Evolutionary conservation across 306 rosid species (phyloP).

Genomic region (Casuarina glauca): DNA sequence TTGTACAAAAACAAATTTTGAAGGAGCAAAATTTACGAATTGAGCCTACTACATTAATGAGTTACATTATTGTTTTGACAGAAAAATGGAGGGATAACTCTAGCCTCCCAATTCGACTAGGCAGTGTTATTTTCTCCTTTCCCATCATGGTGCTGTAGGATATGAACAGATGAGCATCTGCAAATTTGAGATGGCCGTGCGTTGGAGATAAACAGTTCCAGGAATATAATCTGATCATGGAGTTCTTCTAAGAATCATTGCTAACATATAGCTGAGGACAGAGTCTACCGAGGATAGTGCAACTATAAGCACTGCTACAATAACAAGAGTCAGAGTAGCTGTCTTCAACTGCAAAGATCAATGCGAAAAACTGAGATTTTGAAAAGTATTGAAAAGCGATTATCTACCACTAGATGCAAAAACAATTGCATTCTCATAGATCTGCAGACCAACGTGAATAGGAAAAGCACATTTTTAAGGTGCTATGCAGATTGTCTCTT

Average conservation of each 20-base stretch:
- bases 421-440: neutral
- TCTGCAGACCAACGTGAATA: neutral
- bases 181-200: slow-evolving; percentile 9
- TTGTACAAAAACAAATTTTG: neutral
- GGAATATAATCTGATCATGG: slow-evolving; percentile 20
- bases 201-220: neutral
- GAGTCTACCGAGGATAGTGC: slow-evolving; percentile 81
- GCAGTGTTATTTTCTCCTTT: neutral
- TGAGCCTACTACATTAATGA: neutral
- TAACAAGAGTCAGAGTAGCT: slow-evolving; percentile 73
- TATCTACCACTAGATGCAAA: neutral
- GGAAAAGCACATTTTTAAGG: neutral
- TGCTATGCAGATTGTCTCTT: neutral
- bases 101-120: neutral
- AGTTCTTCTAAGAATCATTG: slow-evolving; percentile 55
- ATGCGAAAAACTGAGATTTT: neutral
- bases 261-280: slow-evolving; percentile 63
- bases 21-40: neutral
- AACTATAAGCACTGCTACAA: slow-evolving; percentile 72
- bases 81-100: neutral
- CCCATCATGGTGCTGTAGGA: neutral
- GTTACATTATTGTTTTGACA: neutral
- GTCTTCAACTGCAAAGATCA: slow-evolving; percentile 73
- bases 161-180: neutral
- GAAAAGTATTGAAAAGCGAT: neutral